Evolutionary conservation across 345 rosid species (phyloP).

Genomic region (Aurinia saxatilis): DNA sequence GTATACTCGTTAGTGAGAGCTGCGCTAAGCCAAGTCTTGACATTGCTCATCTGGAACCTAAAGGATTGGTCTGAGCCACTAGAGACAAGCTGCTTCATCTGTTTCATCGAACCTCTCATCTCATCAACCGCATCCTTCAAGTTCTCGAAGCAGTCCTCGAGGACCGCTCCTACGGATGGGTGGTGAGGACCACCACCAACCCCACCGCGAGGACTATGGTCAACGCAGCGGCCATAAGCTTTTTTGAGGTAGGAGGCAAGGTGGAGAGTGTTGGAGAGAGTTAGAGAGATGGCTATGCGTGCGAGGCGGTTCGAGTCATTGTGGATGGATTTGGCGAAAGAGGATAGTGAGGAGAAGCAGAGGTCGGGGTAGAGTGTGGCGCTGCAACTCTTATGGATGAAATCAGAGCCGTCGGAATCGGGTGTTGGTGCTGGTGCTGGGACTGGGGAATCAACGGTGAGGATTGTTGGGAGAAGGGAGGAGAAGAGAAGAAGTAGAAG

Average conservation of each 20-base stretch:
- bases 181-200: neutral
- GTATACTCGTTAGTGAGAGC: constrained; percentile 76
- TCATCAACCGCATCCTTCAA: constrained; percentile 69
- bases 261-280: constrained; percentile 39
- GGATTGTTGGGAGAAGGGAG: constrained; percentile 19
- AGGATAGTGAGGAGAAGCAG: constrained; percentile 57
- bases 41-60: constrained; percentile 71
- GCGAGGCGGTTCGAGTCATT: constrained; percentile 49
- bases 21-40: constrained; percentile 92
- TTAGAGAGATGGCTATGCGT: constrained; percentile 46
- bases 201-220: neutral
- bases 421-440: neutral
- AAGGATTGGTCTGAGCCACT: constrained; percentile 34
- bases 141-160: constrained; percentile 73
- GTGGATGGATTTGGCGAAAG: constrained; percentile 45
- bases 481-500: constrained; percentile 12
- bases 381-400: constrained; percentile 60
- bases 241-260: constrained; percentile 36
- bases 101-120: constrained; percentile 60
- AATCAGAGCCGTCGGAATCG: constrained; percentile 31
- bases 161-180: constrained; percentile 29
- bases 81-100: constrained; percentile 45
- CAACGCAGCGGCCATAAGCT: neutral
- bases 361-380: constrained; percentile 66
- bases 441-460: constrained; percentile 20